Evolutionary conservation across 805 yeast genomes (phyloP), one percentile per base, ranked within the genome.

Genomic region (Candida qinlingensis): DNA sequence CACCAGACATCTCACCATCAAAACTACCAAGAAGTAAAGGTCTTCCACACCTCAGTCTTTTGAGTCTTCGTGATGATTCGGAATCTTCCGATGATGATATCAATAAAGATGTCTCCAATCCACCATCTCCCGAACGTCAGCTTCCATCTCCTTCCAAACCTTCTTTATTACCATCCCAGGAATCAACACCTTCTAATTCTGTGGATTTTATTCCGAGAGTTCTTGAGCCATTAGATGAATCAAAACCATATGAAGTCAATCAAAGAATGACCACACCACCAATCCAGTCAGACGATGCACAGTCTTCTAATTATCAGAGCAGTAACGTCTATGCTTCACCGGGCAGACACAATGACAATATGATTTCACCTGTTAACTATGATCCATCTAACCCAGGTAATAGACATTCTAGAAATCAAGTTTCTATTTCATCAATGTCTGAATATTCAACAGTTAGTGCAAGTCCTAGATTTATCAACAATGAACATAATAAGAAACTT

Each of bases 401-500:
- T 28, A 45, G 44, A 10, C 45, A 27, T 49, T 49, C 28, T 42
- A 53, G 45, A 41, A 56, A 53, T 37, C 41, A 48, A 7, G 35
- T 48, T 13, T 59, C 64, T 3, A 49, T 55, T 7, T 59, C 61
- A 11, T 60, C 64, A 1, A 53, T 58, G 55, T 55, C 59, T 35
- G 61, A 53, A 12, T 55, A 47, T 37, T 61, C 64, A 11, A 43
- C 60, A 4, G 53, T 58, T 3, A 45, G 51, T 25, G 51, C 49
- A 9, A 39, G 36, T 27, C 51, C 53, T 28, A 56, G 48, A 7
- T 19, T 36, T 4, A 28, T 44, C 4, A 46, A 38, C 3, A 47
- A 39, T 29, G 53, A 46, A 7, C 48, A 45, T 37, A 41, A 43
- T 19, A 49, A 47, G 29, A 49, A 51, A 34, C 10, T 57, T 6